Percentiles rank a stretch among this genome's conserved stretches.
These are phyloP conservation scores for Otatea glauca DNA, from an alignment of 176 grass and related monocot genomes.

Conservation along the genomic window DNA sequence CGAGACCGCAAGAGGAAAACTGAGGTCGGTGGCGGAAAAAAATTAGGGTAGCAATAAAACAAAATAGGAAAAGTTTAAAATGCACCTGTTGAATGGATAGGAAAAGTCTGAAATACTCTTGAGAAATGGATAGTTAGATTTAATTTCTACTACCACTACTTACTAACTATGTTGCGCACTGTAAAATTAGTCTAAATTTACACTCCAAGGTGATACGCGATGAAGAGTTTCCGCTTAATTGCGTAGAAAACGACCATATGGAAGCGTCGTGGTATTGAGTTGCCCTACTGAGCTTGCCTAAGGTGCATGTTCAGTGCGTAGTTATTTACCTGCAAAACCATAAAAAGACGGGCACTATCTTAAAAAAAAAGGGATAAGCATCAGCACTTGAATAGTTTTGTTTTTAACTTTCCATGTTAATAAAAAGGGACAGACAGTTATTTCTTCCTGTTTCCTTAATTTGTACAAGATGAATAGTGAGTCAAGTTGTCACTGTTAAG, in stretches of 20 bases:
- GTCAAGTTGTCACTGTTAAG: no score
- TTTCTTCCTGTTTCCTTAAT: neutral
- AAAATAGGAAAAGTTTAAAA: no score
- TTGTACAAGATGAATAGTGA: no score
- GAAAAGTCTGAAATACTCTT: no score
- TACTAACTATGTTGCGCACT: no score
- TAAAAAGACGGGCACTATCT: neutral
- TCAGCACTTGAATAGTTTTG: neutral
- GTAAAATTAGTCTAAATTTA: no score
- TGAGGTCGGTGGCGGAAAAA: no score
- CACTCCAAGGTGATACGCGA: neutral
- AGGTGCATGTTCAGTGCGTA: slow-evolving; percentile 58
- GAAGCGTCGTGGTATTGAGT: slow-evolving; percentile 49
- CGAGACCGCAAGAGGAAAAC: no score
- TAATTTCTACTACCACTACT: no score
- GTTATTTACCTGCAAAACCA: slow-evolving; percentile 48
- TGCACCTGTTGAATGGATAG: no score
- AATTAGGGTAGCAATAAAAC: no score
- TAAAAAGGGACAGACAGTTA: neutral
- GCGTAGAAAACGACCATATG: slow-evolving; percentile 55
- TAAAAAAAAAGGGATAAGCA: neutral
- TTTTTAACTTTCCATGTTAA: neutral
- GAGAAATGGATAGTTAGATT: no score
- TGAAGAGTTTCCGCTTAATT: neutral
- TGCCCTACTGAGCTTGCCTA: slow-evolving; percentile 55